phyloP scores from a whole-genome alignment of 2,329 filamentous ascomycete genomes.

The Ambrosiella xylebori region DNA sequence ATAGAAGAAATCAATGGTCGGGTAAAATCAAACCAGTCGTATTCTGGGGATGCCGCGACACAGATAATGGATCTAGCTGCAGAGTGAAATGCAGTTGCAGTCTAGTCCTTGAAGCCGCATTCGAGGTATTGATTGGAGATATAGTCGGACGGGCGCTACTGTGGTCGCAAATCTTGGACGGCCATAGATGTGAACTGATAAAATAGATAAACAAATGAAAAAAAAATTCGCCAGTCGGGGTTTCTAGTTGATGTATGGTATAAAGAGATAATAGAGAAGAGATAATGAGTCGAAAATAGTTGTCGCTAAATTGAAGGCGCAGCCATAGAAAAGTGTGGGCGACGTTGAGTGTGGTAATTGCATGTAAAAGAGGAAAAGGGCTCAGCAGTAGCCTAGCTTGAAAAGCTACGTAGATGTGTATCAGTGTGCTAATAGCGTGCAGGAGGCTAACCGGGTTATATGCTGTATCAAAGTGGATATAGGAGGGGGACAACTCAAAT shows the following conservation, averaged over 20 bases:
- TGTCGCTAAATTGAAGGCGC: too few relatives aligned
- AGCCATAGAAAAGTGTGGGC: not conserved
- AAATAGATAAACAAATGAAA: too few relatives aligned
- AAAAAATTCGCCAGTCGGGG: too few relatives aligned
- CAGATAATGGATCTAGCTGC: slow-evolving; percentile 1
- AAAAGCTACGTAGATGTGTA: not conserved
- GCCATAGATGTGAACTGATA: too few relatives aligned
- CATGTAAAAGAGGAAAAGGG: slow-evolving; percentile 1
- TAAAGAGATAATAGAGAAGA: too few relatives aligned
- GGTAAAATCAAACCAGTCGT: not conserved
- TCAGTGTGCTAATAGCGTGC: not conserved
- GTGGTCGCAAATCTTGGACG: too few relatives aligned
- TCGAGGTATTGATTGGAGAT: not conserved
- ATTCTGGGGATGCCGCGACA: not conserved
- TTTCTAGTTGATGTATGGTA: too few relatives aligned
- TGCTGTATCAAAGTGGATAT: not conserved
- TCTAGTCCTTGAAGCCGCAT: not conserved
- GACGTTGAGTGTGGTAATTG: not conserved
- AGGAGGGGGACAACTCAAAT: not conserved
- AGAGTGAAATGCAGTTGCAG: not conserved
- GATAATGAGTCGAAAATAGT: too few relatives aligned
- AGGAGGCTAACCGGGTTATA: not conserved
- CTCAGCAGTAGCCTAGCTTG: not conserved
- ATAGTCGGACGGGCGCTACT: not conserved
- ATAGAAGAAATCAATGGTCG: not conserved